Percentiles rank a stretch among this genome's conserved stretches.
Evolutionary conservation across 805 yeast genomes (phyloP).

Genomic region (Cyberlindnera lachancei): DNA sequence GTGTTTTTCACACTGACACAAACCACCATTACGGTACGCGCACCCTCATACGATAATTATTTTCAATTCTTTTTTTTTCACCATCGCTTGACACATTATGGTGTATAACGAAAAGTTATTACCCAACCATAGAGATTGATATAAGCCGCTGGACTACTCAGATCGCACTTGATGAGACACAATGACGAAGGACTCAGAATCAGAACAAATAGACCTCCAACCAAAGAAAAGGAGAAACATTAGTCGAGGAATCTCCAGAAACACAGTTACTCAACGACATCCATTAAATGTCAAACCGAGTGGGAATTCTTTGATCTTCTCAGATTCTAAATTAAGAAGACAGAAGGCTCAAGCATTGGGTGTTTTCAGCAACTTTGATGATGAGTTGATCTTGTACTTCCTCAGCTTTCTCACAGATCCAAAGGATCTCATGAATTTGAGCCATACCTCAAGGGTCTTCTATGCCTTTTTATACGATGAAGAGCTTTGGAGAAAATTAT

Average conservation of each 20-base stretch:
- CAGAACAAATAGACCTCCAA: too few relatives aligned
- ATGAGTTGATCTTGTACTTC: conserved; percentile 53
- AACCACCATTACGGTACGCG: not conserved
- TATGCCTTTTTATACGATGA: conserved; percentile 73
- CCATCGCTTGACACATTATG: not conserved
- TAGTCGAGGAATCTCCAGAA: conserved; percentile 18
- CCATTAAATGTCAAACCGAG: conserved; percentile 70
- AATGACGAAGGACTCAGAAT: conserved; percentile 20
- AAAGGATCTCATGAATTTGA: conserved; percentile 40
- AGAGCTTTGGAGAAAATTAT: conserved; percentile 70
- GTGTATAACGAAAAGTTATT: not conserved
- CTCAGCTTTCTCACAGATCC: conserved; percentile 41
- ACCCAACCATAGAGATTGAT: not conserved
- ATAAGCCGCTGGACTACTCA: too few relatives aligned
- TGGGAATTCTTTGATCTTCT: conserved; percentile 52
- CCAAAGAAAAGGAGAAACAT: conserved; percentile 16
- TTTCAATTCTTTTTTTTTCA: not conserved
- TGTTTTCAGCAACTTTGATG: conserved; percentile 41
- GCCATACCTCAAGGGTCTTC: conserved; percentile 55
- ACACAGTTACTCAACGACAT: conserved; percentile 36
- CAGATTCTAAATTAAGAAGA: conserved; percentile 10
- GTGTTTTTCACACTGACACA: not conserved
- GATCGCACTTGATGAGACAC: too few relatives aligned
- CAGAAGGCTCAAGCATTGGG: conserved; percentile 35
- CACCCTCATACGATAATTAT: not conserved